Conservation (phyloP, 2,329 filamentous ascomycete species). For the Coniochaeta pulveracea region DNA sequence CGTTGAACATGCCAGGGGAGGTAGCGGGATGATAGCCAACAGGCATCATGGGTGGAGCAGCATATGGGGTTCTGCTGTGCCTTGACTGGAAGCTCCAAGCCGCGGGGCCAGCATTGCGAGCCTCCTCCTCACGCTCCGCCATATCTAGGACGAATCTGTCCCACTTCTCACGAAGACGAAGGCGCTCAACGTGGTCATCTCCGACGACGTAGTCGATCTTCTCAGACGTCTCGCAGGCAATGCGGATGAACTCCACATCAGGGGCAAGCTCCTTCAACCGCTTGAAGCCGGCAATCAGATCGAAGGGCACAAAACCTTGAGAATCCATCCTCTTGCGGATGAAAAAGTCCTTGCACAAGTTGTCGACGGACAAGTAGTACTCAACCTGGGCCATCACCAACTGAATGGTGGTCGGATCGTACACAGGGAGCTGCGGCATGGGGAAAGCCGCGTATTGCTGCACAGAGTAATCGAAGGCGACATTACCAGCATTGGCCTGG, state of each 20-base stretch:
- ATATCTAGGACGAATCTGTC: conserved; percentile 65
- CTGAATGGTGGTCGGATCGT: conserved; percentile 16
- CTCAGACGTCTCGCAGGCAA: conserved; percentile 61
- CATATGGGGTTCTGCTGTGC: conserved; percentile 10
- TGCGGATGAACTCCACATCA: conserved; percentile 62
- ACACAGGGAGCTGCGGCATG: conserved; percentile 5
- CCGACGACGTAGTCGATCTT: conserved; percentile 65
- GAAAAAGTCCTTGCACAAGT: conserved; percentile 86
- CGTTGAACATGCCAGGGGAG: conserved; percentile 15
- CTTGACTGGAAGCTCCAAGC: conserved; percentile 20
- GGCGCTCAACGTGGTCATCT: conserved; percentile 65
- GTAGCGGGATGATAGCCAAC: conserved; percentile 15
- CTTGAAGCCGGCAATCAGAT: conserved; percentile 75
- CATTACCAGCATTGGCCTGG: conserved; percentile 23
- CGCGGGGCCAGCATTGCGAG: conserved; percentile 58
- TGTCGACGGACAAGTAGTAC: conserved; percentile 96
- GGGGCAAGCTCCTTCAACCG: conserved; percentile 64
- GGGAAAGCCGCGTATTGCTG: conserved; percentile 44
- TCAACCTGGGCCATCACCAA: conserved; percentile 50
- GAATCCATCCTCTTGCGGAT: conserved; percentile 88
- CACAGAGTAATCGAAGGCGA: conserved; percentile 27
- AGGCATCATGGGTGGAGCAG: conserved; percentile 18
- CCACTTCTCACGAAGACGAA: conserved; percentile 69
- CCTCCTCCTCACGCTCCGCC: conserved; percentile 59
- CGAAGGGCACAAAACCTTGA: conserved; percentile 78